These are phyloP conservation scores for Yamadazyma dushanensis DNA, from an alignment of 1,139 yeast species.

Conservation along the genomic window DNA sequence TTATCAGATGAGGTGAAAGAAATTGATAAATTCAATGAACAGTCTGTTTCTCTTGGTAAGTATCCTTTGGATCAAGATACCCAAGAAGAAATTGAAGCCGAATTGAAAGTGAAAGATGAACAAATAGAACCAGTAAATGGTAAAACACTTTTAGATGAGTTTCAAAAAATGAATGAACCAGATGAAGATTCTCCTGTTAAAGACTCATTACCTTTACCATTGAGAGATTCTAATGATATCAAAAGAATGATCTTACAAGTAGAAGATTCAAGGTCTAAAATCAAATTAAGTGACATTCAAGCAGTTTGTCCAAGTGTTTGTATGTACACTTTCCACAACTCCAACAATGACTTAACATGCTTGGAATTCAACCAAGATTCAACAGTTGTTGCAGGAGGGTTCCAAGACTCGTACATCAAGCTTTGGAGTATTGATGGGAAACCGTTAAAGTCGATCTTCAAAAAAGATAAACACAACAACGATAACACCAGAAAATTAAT, in stretches of 20 bases:
- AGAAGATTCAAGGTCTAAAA: slow-evolving; percentile 77
- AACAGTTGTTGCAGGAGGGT: slow-evolving; percentile 88
- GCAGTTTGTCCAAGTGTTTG: slow-evolving; percentile 92
- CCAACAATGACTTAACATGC: slow-evolving; percentile 83
- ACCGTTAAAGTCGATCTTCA: slow-evolving; percentile 66
- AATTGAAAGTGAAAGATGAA: slow-evolving; percentile 76
- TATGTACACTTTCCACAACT: slow-evolving; percentile 97
- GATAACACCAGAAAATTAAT: slow-evolving; percentile 63
- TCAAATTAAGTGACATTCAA: slow-evolving; percentile 59
- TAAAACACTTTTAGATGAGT: slow-evolving; percentile 48
- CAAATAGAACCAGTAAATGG: slow-evolving; percentile 38
- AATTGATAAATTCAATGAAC: slow-evolving; percentile 62
- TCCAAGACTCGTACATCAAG: slow-evolving; percentile 86
- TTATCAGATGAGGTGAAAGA: slow-evolving; percentile 53
- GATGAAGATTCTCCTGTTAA: slow-evolving; percentile 70
- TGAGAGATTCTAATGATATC: slow-evolving; percentile 76
- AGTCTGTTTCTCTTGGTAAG: slow-evolving; percentile 77
- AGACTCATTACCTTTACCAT: slow-evolving; percentile 81
- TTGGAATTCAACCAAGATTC: slow-evolving; percentile 86
- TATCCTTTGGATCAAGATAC: slow-evolving; percentile 86
- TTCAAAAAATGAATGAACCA: slow-evolving; percentile 47
- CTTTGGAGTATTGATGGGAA: slow-evolving; percentile 93
- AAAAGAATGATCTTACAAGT: slow-evolving; percentile 75
- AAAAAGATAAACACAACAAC: slow-evolving; percentile 55
- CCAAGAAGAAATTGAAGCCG: slow-evolving; percentile 80